Evolutionary conservation across 805 yeast species (phyloP).

Genomic region (Candida dajiaensis): DNA sequence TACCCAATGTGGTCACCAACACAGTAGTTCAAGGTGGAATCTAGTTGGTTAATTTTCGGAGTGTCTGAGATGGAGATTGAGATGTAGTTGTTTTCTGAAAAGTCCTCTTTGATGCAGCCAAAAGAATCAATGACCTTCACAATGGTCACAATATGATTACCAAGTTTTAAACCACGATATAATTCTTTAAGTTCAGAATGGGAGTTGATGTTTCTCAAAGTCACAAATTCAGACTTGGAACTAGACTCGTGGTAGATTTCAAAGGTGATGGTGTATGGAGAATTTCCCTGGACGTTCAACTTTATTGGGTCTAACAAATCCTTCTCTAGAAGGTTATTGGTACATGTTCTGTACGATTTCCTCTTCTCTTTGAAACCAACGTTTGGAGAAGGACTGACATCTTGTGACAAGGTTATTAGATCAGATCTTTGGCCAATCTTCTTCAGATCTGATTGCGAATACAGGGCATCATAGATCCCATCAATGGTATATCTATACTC

Average conservation of each 20-base stretch:
- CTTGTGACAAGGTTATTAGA: conserved; percentile 39
- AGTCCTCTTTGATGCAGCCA: conserved; percentile 54
- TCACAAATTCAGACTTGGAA: conserved; percentile 43
- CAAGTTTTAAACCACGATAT: conserved; percentile 54
- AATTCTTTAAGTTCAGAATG: conserved; percentile 35
- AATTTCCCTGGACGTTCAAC: conserved; percentile 48
- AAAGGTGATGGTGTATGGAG: conserved; percentile 56
- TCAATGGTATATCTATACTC: conserved; percentile 53
- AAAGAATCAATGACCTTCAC: conserved; percentile 56
- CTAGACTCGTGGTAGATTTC: conserved; percentile 55
- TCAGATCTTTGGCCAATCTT: conserved; percentile 24
- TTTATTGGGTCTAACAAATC: conserved; percentile 44
- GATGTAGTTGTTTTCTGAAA: conserved; percentile 38
- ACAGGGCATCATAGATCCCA: conserved; percentile 61
- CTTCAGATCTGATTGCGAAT: conserved; percentile 36
- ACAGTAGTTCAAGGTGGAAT: conserved; percentile 54
- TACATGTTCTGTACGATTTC: conserved; percentile 45
- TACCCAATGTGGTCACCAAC: conserved; percentile 88
- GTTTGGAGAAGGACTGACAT: conserved; percentile 57
- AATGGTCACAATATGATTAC: conserved; percentile 60
- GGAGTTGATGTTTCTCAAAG: conserved; percentile 37
- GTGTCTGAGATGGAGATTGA: conserved; percentile 65
- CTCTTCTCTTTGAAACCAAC: conserved; percentile 45
- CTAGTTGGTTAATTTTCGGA: conserved; percentile 54
- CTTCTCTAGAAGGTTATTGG: conserved; percentile 31